phyloP scores from a whole-genome alignment of 352 stramenopile species.

The Hyaloperonospora brassicae region DNA sequence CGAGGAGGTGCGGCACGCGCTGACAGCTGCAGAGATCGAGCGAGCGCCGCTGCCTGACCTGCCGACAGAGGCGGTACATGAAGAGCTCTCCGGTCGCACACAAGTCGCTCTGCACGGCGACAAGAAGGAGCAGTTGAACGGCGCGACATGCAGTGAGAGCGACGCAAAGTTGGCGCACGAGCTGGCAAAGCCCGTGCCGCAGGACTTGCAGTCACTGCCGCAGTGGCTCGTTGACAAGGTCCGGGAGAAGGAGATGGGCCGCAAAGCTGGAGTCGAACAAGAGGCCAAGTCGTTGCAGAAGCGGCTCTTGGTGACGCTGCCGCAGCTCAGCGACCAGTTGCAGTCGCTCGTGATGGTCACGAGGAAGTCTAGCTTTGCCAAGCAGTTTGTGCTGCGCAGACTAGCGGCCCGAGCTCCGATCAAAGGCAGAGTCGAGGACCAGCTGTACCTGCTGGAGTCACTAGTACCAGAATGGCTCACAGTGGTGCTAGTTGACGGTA shows the following conservation, averaged over 20 bases:
- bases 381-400: slow-evolving; percentile 37
- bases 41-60: slow-evolving; percentile 27
- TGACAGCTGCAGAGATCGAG: slow-evolving; percentile 37
- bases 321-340: slow-evolving; percentile 66
- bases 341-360: slow-evolving; percentile 61
- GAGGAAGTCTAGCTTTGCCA: slow-evolving; percentile 50
- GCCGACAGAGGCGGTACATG: slow-evolving; percentile 6
- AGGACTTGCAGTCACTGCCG: slow-evolving; percentile 58
- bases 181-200: slow-evolving; percentile 53
- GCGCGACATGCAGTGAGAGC: not conserved
- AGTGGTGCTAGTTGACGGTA: slow-evolving; percentile 47
- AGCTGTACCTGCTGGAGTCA: slow-evolving; percentile 58
- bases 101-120: slow-evolving; percentile 16
- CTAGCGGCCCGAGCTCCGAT: slow-evolving; percentile 42
- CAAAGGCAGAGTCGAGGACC: slow-evolving; percentile 51
- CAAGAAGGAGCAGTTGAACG: slow-evolving; percentile 8
- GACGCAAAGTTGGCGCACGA: slow-evolving; percentile 34
- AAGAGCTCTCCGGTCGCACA: slow-evolving; percentile 6
- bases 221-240: slow-evolving; percentile 76
- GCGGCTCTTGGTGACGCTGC: slow-evolving; percentile 50
- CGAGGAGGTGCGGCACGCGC: slow-evolving; percentile 22
- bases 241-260: slow-evolving; percentile 41
- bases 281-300: slow-evolving; percentile 34
- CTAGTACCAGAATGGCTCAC: slow-evolving; percentile 73
- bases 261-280: slow-evolving; percentile 35